These are phyloP conservation scores for Begonia masoniana DNA, from an alignment of 306 rosid species.

Conservation along the genomic window DNA sequence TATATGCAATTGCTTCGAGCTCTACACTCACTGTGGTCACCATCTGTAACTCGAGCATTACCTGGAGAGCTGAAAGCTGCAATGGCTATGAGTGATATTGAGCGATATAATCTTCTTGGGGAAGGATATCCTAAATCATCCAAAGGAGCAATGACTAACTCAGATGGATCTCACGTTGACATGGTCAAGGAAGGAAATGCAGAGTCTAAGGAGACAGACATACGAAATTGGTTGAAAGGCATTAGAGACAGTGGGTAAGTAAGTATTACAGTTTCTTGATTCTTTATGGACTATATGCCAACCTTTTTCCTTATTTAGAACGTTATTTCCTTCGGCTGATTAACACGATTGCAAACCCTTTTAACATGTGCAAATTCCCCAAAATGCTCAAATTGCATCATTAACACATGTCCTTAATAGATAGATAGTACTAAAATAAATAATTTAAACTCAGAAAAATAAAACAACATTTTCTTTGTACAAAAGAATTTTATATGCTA, in stretches of 20 bases:
- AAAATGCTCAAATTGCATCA: neutral
- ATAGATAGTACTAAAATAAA: too few species aligned
- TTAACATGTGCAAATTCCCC: too few species aligned
- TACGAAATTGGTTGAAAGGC: slow-evolving; percentile 91
- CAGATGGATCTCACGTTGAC: slow-evolving; percentile 41
- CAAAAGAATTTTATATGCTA: too few species aligned
- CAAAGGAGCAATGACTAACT: slow-evolving; percentile 28
- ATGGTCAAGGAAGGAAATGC: slow-evolving; percentile 46
- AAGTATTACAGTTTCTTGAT: slow-evolving; percentile 17
- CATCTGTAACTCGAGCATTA: slow-evolving; percentile 50
- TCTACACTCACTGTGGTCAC: slow-evolving; percentile 88
- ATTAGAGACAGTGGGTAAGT: slow-evolving; percentile 96
- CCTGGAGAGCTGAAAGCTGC: slow-evolving; percentile 80
- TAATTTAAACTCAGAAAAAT: too few species aligned
- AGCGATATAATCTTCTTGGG: slow-evolving; percentile 78
- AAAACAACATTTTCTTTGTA: too few species aligned
- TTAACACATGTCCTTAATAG: neutral
- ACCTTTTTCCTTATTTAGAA: slow-evolving; percentile 5
- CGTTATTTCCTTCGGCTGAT: too few species aligned
- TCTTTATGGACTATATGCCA: neutral
- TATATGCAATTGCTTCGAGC: slow-evolving; percentile 67
- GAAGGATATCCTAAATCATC: slow-evolving; percentile 70
- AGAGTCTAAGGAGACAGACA: slow-evolving; percentile 58
- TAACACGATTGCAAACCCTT: too few species aligned
- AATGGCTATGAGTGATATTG: slow-evolving; percentile 70